Percentiles rank a stretch among this genome's conserved stretches.
phyloP scores from a whole-genome alignment of 208 protist genomes.

The Crithidia bombi region DNA sequence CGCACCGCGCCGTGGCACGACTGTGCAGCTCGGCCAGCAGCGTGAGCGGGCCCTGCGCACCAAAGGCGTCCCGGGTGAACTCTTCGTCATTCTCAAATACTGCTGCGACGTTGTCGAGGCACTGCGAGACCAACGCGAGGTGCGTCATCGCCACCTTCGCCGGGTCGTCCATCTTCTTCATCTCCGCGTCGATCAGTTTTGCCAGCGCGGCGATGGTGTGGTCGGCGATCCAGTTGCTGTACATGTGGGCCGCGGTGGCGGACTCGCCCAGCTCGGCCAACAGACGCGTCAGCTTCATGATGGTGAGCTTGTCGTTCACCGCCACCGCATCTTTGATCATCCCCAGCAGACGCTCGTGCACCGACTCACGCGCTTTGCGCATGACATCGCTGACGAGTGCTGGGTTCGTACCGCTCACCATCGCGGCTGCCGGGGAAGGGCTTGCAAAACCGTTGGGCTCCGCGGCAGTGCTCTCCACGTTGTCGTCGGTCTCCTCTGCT shows the following conservation, averaged over 20 bases:
- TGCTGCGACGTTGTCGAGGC: slow-evolving; percentile 79
- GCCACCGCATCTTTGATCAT: slow-evolving; percentile 41
- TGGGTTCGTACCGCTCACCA: not conserved
- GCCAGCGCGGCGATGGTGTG: slow-evolving; percentile 63
- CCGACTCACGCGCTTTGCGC: slow-evolving; percentile 28
- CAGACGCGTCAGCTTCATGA: slow-evolving; percentile 59
- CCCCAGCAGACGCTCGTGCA: slow-evolving; percentile 35
- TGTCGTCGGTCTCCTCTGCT: not conserved
- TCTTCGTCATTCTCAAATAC: slow-evolving; percentile 79
- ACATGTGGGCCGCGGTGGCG: slow-evolving; percentile 45
- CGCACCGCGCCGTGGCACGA: slow-evolving; percentile 69
- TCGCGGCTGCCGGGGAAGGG: not conserved
- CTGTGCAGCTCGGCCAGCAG: slow-evolving; percentile 72
- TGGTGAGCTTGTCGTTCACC: slow-evolving; percentile 73
- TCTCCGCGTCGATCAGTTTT: slow-evolving; percentile 70
- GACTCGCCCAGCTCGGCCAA: slow-evolving; percentile 55
- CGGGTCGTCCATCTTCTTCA: slow-evolving; percentile 77
- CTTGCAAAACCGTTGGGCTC: too few species aligned
- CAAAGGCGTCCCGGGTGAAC: slow-evolving; percentile 67
- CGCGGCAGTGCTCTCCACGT: not conserved
- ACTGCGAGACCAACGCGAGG: slow-evolving; percentile 77
- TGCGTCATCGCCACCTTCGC: slow-evolving; percentile 68
- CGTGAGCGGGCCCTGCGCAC: slow-evolving; percentile 46
- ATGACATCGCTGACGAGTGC: slow-evolving; percentile 29
- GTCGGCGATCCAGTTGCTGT: slow-evolving; percentile 73